Conservation (phyloP, 2,329 filamentous ascomycete genomes). For the Pseudocercospora vitis region DNA sequence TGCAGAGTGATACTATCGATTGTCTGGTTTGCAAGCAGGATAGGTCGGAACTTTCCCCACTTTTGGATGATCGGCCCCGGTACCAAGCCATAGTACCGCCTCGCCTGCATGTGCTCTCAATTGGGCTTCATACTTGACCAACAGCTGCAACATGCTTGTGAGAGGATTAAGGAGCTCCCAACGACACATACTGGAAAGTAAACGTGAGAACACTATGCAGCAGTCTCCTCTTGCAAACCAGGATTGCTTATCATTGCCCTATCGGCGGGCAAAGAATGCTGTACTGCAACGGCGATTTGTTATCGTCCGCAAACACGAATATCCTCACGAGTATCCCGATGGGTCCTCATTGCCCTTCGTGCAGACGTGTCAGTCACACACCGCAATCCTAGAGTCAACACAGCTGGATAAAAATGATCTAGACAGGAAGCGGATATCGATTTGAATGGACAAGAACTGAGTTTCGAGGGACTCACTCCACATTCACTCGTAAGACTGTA, state of each 20-base stretch:
- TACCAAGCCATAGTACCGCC: too few species aligned
- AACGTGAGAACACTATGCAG: not conserved
- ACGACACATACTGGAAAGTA: not conserved
- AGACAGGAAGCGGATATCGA: too few species aligned
- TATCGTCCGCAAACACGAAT: slow-evolving; percentile 1
- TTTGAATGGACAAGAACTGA: slow-evolving; percentile 34
- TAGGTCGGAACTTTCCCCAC: slow-evolving; percentile 7
- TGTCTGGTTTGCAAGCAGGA: not conserved
- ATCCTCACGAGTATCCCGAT: not conserved
- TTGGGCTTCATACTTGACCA: not conserved
- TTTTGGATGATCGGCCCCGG: not conserved
- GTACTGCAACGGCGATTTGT: slow-evolving; percentile 1
- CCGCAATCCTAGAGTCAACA: too few species aligned
- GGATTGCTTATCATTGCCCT: slow-evolving; percentile 11
- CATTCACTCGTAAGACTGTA: too few species aligned
- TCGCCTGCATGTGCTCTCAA: too few species aligned
- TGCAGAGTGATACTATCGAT: not conserved
- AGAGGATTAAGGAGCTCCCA: not conserved
- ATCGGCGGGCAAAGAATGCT: slow-evolving; percentile 6
- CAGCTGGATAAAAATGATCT: too few species aligned
- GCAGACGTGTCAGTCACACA: too few species aligned
- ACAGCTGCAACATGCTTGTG: not conserved
- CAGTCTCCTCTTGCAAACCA: slow-evolving; percentile 1
- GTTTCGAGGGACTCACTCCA: too few species aligned
- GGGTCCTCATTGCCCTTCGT: not conserved